Evolutionary conservation across 1,284 basidiomycete species (phyloP), one percentile per base, ranked within the genome.

Genomic region (Volvariella surrecta): DNA sequence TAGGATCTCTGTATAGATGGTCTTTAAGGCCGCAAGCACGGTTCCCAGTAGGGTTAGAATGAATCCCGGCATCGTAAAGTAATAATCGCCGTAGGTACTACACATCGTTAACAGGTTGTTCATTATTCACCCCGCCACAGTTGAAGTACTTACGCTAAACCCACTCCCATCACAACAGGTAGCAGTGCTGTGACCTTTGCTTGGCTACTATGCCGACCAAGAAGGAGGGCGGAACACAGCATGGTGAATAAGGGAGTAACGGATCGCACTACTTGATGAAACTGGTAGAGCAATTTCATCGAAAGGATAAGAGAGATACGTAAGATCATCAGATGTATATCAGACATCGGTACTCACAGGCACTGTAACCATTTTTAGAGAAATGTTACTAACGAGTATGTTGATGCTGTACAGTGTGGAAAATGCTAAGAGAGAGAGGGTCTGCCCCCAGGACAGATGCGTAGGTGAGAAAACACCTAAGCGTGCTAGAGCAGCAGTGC

Each of bases 231-330:
- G 0, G 90, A 82, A 48, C 95, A 75, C 37, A 82, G 44, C 50
- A 94, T 83, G 2, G 88, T 92, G 66, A 96, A 96, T 43, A 96
- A 73, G 0, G 93, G 93, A 0, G 92, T 88, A 4, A 87, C 78
- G 1, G 92, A 88, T n/a, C 93, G 83, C 24, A 96, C 82, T 42
- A 96, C 90, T 70, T 96, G 93, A 60, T 97, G 93, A 55, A 96
- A 92, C 89, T 93, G 52, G 0, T 9, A 6, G n/a, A 35, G 6
- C 24, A 11, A 28, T 28, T 6, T 6, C 11, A 11, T 6, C 24
- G 24, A 28, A 28, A 28, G 24, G 24, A 11, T 11, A n/a, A n/a
- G n/a, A 28, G 24, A 28, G 24, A 6, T 28, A 11, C 24, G 34
- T 35, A 7, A 39, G 15, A 17, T 22, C 18, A 37, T 32, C 34